A percentile compares a stretch with the other conserved stretches of the same genome.
phyloP scores from a whole-genome alignment of 306 rosid genomes.

The Rosa lucieae region DNA sequence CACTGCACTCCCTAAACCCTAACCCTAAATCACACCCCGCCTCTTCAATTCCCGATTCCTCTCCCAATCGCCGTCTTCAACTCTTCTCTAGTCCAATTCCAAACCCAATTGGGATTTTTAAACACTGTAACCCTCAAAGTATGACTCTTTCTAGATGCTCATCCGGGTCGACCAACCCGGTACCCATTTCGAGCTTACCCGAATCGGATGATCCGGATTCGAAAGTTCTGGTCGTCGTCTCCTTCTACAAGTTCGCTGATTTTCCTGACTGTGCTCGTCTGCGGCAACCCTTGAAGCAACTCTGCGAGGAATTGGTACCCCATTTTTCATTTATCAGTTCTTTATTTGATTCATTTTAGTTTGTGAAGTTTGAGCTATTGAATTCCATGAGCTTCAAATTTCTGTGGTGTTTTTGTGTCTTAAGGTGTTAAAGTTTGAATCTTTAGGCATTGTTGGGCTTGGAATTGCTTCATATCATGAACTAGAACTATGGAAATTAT shows the following conservation, averaged over 20 bases:
- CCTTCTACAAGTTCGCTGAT: constrained; percentile 89
- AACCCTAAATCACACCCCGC: constrained; percentile 19
- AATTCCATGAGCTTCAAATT: background rate
- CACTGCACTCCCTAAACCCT: constrained; percentile 28
- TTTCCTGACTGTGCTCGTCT: constrained; percentile 66
- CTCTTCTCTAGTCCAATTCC: background rate
- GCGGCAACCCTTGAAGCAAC: constrained; percentile 78
- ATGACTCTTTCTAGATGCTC: constrained; percentile 57
- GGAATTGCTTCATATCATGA: background rate
- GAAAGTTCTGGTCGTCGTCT: constrained; percentile 65
- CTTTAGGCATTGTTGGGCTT: background rate
- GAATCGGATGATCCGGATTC: constrained; percentile 18
- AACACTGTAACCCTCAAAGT: constrained; percentile 30
- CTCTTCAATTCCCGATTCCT: constrained; percentile 21
- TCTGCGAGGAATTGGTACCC: constrained; percentile 80
- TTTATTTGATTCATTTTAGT: background rate
- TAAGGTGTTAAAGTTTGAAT: background rate
- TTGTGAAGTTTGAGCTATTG: background rate
- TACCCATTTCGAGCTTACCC: constrained; percentile 28
- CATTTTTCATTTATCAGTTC: background rate
- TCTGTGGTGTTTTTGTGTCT: background rate
- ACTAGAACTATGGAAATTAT: background rate
- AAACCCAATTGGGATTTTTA: background rate
- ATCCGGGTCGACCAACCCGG: constrained; percentile 25
- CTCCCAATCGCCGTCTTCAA: constrained; percentile 5